A percentile compares a stretch with the other conserved stretches of the same genome.
These are phyloP conservation scores for Colletotrichum costaricense DNA, from an alignment of 2,329 filamentous ascomycete genomes.

Conservation along the genomic window DNA sequence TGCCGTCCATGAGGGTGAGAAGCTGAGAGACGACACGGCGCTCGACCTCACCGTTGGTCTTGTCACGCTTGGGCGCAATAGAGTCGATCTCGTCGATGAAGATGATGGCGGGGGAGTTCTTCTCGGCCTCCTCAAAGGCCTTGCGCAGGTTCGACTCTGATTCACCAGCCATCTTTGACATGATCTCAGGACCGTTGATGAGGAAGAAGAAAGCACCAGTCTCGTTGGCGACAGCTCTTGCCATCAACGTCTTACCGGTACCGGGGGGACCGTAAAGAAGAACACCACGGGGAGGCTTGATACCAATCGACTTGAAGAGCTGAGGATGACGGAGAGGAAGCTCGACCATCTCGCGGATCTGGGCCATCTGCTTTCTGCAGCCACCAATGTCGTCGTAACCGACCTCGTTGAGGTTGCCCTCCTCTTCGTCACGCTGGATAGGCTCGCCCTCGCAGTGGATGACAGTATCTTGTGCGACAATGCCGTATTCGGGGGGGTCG, in stretches of 20 bases:
- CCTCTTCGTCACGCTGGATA: slow-evolving; percentile 98
- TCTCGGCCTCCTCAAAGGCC: slow-evolving; percentile 99
- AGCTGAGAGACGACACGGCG: slow-evolving; percentile 98
- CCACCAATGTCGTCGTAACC: slow-evolving; percentile 99
- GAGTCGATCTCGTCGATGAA: slow-evolving; percentile 99
- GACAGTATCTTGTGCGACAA: slow-evolving; percentile 97
- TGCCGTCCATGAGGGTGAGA: slow-evolving; percentile 96
- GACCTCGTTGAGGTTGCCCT: slow-evolving; percentile 99
- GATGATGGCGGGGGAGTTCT: slow-evolving; percentile 99
- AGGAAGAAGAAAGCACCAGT: slow-evolving; percentile 99
- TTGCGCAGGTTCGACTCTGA: slow-evolving; percentile 98
- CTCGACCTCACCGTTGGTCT: slow-evolving; percentile 99
- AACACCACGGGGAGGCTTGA: slow-evolving; percentile 98
- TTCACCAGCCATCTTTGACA: slow-evolving; percentile 99
- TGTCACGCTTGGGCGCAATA: slow-evolving; percentile 98
- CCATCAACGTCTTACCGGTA: slow-evolving; percentile 99
- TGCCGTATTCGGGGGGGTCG: slow-evolving; percentile 97
- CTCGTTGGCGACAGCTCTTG: slow-evolving; percentile 97
- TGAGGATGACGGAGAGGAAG: slow-evolving; percentile 95
- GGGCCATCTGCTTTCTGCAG: slow-evolving; percentile 99
- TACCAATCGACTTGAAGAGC: slow-evolving; percentile 99
- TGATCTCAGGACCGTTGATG: slow-evolving; percentile 99
- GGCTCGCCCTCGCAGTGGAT: slow-evolving; percentile 98
- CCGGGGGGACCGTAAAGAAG: slow-evolving; percentile 96
- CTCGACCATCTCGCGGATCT: slow-evolving; percentile 99